Base-by-base conservation (phyloP, 2,329 filamentous ascomycete genomes). In the Celoporthe dispersa region DNA sequence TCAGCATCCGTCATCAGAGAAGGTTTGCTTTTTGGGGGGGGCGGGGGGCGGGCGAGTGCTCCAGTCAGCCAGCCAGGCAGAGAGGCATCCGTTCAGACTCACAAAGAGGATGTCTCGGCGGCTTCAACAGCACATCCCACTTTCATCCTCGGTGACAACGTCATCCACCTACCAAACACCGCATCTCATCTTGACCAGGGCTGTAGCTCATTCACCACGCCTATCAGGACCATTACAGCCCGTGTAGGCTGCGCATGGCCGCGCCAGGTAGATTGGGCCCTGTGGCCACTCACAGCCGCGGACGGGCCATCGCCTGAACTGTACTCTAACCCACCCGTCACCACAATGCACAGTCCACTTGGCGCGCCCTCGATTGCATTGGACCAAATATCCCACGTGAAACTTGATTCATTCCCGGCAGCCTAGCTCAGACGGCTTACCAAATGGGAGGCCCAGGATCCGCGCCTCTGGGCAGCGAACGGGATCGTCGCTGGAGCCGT, bases 231-330 rank as follows among this genome's bases (percentile, higher is more conserved):
- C 55, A 19, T 14, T 16, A 35, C 28, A 22, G 22, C 48, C n/a
- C 7, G 55, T 1, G 19, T n/a, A 37, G 41, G 31, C 55, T 35
- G 25, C 28, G 28, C 31, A 12, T 9, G 35, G 39, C 31, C 37
- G 69, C 61, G 37, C 67, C 66, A 68, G 53, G 57, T 66, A 68
- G 51, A 68, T 66, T 70, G 35, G 66, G 37, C 31, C 2, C 16
- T 57, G 41, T 41, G 51, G 62, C 62, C 69, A 68, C 61, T 68
- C 61, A 63, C 66, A 48, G 51, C 33, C 61, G 35, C 69, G 12
- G 11, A 60, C 57, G 22, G 57, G 57, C 57, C 57, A 57, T 57
- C 19, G 48, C 64, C 51, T 66, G 48, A 41, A 41, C 51, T 22
- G 57, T 8, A 11, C 22, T 60, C 19, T 22, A 37, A n/a, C 22